Base-by-base conservation (phyloP, 495 filamentous ascomycete species). In the Amniculicola lignicola region DNA sequence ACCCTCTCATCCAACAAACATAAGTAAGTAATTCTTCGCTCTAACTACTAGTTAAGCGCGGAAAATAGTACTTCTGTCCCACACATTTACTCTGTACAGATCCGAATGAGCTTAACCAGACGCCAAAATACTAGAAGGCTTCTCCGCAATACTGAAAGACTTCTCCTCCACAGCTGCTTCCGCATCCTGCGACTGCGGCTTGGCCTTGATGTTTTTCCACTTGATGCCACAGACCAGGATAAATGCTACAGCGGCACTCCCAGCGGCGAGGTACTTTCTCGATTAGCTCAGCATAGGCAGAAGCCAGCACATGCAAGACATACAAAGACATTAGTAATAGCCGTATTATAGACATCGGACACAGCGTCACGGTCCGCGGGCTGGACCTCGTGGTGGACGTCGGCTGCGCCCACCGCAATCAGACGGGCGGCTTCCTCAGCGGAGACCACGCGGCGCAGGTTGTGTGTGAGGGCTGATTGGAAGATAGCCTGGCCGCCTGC, bases 271-370 rank as follows among this genome's bases (percentile, higher is more conserved):
- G 25, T 47, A 47, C 43, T 47, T 15, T 24, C 9, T 47, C 9
- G 7, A 18, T 47, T 47, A 47, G 43, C 43, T 14, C 6, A 12
- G 7, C 33, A 11, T 47, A 9, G 16, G 9, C 22, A 10, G 22
- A 25, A 44, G 41, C 22, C 4, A 44, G 43, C 22, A 33, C 29
- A 33, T 33, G 9, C 29, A n/a, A 33, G 5, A 14, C 46, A 3
- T 50, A 50, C 46, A 21, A 50, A 50, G 46, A 50, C 46, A 18
- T 50, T n/a, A 6, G 46, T 50, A 21, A 50, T 15, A n/a, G 46
- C 46, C 21, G 11, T 36, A 21, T 25, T 50, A 19, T 50, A 50
- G 4, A 15, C 46, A 16, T 50, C 27, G 15, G 38, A n/a, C 6
- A 50, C 46, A 36, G 27, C 31, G 4, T 9, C 14, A 50, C 11